Base-by-base conservation (phyloP, 345 rosid genomes). In the Leavenworthia alabamica region DNA sequence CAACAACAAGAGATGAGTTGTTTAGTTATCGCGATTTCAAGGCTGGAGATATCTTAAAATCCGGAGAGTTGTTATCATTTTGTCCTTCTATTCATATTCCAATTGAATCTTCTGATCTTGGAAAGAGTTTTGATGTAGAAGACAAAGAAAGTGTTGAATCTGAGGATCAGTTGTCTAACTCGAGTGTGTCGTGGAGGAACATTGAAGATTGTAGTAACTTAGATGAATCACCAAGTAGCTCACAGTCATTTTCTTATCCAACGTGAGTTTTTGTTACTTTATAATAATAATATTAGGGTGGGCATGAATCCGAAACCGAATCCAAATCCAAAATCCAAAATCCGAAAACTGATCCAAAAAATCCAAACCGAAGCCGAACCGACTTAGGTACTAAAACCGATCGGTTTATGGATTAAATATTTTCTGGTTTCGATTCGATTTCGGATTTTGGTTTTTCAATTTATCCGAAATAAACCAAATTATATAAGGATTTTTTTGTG, bases 11-110 rank as follows among this genome's bases (percentile, higher is more conserved):
- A 64, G 80, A 73, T 16, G 67, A 73, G 48, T 28, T 71, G 54
- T 71, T 71, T 64, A 56, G 65, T 49, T 71, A 64, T 61, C 64
- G 66, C 7, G 75, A 71, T 43, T 71, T 71, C 48, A 64, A 64
- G 28, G 17, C 70, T 42, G 75, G 55, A 12, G 76, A 73, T 20
- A 2, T 46, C 23, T 19, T 47, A 2, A 60, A 53, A 40, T 73
- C 68, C 1, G 63, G 68, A 14, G 76, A 73, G 58, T 59, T 73
- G 10, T 60, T 73, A 45, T 42, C 71, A 0, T 64, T 64, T 36
- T 35, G 48, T 16, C 75, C 75, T 17, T 36, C 62, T 58, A 13
- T 31, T 42, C 53, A 35, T 40, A n/a, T 42, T 20, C 66, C 65
- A 0, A 16, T 17, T 35, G 66, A 36, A 22, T 64, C 66, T 64